phyloP scores from a whole-genome alignment of 805 yeast species.

The Suhomyces xylopsoci region DNA sequence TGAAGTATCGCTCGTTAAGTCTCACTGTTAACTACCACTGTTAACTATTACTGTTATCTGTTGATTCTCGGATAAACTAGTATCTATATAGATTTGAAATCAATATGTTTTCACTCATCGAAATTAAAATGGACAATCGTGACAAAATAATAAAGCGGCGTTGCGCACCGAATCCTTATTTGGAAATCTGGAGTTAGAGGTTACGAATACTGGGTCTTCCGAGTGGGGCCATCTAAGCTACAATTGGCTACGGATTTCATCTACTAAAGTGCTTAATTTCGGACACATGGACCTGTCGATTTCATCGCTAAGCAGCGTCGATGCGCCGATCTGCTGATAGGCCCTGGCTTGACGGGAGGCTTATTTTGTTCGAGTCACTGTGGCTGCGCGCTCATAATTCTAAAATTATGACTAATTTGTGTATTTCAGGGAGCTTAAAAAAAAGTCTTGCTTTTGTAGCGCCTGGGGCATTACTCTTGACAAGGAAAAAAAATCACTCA shows the following conservation, averaged over 20 bases:
- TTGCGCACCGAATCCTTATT: not conserved
- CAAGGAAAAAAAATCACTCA: not conserved
- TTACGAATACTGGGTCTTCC: not conserved
- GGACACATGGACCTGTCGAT: not conserved
- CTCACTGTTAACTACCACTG: not conserved
- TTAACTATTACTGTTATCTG: too few species aligned
- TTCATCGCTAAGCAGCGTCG: not conserved
- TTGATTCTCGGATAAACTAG: not conserved
- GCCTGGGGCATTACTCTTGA: not conserved
- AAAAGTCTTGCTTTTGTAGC: not conserved
- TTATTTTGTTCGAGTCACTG: not conserved
- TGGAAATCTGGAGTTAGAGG: not conserved
- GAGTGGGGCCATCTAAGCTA: not conserved
- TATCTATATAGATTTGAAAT: not conserved
- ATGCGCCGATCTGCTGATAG: not conserved
- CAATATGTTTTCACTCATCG: not conserved
- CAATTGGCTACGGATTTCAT: not conserved
- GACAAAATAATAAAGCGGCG: not conserved
- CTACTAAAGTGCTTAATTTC: not conserved
- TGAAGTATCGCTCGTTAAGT: not conserved
- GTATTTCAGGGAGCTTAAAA: not conserved
- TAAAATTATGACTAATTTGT: not conserved
- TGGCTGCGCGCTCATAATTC: not conserved
- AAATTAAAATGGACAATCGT: not conserved
- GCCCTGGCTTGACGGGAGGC: not conserved